Evolutionary conservation across 1,284 basidiomycete genomes (phyloP).

Genomic region (Tilletia walkeri): DNA sequence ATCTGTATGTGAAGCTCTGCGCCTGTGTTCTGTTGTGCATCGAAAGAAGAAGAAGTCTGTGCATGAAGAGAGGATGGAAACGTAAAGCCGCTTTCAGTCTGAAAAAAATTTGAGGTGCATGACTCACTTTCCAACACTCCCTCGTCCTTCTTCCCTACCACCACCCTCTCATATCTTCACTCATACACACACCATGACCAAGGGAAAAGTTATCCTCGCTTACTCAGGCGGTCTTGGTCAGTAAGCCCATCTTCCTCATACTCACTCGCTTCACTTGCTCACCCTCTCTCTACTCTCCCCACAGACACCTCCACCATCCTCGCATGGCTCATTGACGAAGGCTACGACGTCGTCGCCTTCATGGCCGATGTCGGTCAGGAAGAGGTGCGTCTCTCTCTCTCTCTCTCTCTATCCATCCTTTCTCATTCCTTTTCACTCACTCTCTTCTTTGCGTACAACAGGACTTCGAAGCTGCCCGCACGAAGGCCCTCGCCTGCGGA

Average conservation of each 20-base stretch:
- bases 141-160: not conserved
- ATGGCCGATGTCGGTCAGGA: slow-evolving; percentile 99
- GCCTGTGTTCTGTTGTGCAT: too few species aligned
- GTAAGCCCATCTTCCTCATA: slow-evolving; percentile 55
- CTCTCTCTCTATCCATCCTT: slow-evolving; percentile 14
- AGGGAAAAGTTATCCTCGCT: slow-evolving; percentile 84
- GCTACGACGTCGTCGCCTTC: slow-evolving; percentile 95
- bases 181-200: slow-evolving; percentile 33
- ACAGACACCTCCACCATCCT: slow-evolving; percentile 55
- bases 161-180: slow-evolving; percentile 2
- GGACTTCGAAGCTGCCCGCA: slow-evolving; percentile 91
- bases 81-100: too few species aligned
- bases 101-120: not conserved
- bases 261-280: not conserved
- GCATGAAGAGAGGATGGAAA: too few species aligned
- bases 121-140: not conserved
- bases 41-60: too few species aligned
- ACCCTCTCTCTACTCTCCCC: not conserved
- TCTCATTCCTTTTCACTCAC: slow-evolving; percentile 51
- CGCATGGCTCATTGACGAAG: slow-evolving; percentile 74
- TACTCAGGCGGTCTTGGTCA: slow-evolving; percentile 96
- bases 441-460: too few species aligned
- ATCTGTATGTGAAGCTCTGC: too few species aligned
- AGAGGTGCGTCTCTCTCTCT: slow-evolving; percentile 59
- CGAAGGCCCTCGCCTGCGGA: slow-evolving; percentile 87